Conservation (phyloP, 176 grass and related monocot genomes). For the Echinochloa phyllopogon region DNA sequence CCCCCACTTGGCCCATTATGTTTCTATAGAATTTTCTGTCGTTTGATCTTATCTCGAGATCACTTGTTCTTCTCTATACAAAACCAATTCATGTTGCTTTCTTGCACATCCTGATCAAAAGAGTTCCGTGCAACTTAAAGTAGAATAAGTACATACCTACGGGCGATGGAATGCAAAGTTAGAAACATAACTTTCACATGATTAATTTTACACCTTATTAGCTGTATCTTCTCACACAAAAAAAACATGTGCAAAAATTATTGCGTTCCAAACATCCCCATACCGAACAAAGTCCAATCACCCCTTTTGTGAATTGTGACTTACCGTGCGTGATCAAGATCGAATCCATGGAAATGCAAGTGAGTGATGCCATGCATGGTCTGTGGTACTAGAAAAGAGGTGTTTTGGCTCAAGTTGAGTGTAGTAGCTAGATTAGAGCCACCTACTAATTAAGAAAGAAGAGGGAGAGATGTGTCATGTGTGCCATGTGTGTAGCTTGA, state of each 20-base stretch:
- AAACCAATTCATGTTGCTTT: constrained; percentile 46
- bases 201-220: neutral
- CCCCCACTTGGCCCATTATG: neutral
- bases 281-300: neutral
- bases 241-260: neutral
- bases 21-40: neutral
- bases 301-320: neutral
- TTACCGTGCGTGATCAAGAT: neutral
- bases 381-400: constrained; percentile 11
- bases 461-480: neutral
- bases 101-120: constrained; percentile 30
- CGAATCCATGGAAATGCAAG: neutral
- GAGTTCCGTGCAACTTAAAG: constrained; percentile 31
- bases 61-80: neutral
- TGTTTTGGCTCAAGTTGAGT: constrained; percentile 27
- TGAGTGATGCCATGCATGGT: neutral
- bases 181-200: neutral
- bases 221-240: neutral
- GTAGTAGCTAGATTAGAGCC: constrained; percentile 6
- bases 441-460: constrained; percentile 27
- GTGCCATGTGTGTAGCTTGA: neutral
- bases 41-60: neutral
- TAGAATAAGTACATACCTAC: neutral
- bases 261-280: neutral
- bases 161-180: neutral